These are phyloP conservation scores for Ustilaginoidea virens DNA, from an alignment of 2,329 filamentous ascomycete species.

Conservation along the genomic window DNA sequence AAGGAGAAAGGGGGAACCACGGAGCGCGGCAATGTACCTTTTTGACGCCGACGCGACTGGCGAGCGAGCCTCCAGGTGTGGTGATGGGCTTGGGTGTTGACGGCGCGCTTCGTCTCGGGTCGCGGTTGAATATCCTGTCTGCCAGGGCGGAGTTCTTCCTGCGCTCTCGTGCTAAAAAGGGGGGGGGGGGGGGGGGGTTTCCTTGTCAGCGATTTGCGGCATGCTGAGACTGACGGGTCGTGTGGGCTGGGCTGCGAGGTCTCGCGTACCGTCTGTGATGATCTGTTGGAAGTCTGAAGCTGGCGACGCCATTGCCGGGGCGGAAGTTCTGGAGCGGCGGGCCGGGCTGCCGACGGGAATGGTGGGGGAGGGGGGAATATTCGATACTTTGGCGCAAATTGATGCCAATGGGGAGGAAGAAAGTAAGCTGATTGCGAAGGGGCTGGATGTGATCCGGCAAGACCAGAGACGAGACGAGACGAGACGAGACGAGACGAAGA, in stretches of 20 bases:
- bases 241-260: not conserved
- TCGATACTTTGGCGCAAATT: not conserved
- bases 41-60: conserved; percentile 57
- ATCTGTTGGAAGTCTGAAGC: conserved; percentile 39
- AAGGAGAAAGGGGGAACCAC: not conserved
- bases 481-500: no score
- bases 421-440: no score
- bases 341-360: no score
- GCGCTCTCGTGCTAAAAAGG: conserved; percentile 41
- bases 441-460: no score
- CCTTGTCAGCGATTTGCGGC: not conserved
- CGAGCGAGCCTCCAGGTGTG: conserved; percentile 38
- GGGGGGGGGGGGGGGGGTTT: conserved; percentile 1
- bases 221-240: not conserved
- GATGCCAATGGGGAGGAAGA: no score
- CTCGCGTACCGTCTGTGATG: conserved; percentile 31
- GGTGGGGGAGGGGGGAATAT: no score
- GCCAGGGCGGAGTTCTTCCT: conserved; percentile 60
- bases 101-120: conserved; percentile 42
- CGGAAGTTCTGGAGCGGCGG: no score
- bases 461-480: no score
- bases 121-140: conserved; percentile 51
- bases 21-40: conserved; percentile 35
- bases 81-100: conserved; percentile 30
- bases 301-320: conserved; percentile 27